These are phyloP conservation scores for Calocybe indica DNA, from an alignment of 768 basidiomycete genomes.

Conservation along the genomic window DNA sequence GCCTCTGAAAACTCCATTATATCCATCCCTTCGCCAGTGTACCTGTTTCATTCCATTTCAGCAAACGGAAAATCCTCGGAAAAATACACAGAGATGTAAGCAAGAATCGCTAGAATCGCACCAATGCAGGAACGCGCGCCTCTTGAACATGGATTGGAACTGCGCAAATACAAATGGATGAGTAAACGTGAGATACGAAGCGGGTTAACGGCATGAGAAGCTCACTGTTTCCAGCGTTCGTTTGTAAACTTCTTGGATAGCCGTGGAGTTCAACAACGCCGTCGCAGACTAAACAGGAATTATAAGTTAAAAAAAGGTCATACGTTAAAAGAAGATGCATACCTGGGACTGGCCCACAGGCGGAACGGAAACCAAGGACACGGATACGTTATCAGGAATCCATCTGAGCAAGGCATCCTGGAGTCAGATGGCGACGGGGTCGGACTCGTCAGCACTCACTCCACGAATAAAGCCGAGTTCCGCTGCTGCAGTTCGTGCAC, in stretches of 20 bases:
- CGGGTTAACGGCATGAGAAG: background rate
- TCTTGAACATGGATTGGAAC: constrained; percentile 80
- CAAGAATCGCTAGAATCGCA: constrained; percentile 15
- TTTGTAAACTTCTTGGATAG: constrained; percentile 83
- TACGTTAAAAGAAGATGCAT: background rate
- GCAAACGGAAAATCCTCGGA: background rate
- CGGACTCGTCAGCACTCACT: constrained; percentile 39
- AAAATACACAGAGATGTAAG: background rate
- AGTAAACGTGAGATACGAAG: background rate
- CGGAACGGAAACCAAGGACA: constrained; percentile 76
- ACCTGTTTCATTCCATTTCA: constrained; percentile 30
- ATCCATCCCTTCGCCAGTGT: constrained; percentile 90
- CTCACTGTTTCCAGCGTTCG: constrained; percentile 59
- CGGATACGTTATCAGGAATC: constrained; percentile 89
- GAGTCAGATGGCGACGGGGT: background rate
- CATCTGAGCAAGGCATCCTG: constrained; percentile 39
- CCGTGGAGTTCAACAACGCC: constrained; percentile 71
- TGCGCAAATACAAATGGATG: constrained; percentile 18
- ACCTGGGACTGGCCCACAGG: constrained; percentile 75
- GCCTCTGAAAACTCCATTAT: constrained; percentile 82
- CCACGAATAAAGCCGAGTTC: constrained; percentile 72
- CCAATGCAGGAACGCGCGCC: constrained; percentile 86
- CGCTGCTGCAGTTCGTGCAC: constrained; percentile 71
- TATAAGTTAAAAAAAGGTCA: constrained; percentile 8
- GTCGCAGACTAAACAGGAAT: constrained; percentile 47